Conservation (phyloP, 148 eudicot genomes). For the Pouteria glomerata region DNA sequence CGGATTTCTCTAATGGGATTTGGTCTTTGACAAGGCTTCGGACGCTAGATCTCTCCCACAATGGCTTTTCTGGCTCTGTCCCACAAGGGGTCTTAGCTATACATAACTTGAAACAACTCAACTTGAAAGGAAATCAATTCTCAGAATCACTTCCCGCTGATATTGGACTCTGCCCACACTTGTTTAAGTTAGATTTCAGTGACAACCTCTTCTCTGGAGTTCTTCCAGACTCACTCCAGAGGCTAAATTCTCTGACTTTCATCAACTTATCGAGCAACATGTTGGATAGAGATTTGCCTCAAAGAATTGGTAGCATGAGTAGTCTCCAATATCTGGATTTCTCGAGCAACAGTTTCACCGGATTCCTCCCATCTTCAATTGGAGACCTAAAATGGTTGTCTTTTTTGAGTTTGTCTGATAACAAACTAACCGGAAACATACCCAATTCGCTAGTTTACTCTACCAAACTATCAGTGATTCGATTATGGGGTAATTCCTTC, state of each 20-base stretch:
- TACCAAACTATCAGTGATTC: conserved; percentile 38
- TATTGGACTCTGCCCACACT: conserved; percentile 74
- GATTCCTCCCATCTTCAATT: conserved; percentile 49
- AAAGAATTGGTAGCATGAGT: conserved; percentile 50
- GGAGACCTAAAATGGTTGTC: conserved; percentile 47
- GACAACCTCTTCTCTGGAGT: conserved; percentile 47
- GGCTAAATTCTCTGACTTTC: conserved; percentile 34
- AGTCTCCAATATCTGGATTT: conserved; percentile 54
- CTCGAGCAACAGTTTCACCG: conserved; percentile 56
- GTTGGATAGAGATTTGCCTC: conserved; percentile 57
- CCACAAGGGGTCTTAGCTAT: conserved; percentile 45
- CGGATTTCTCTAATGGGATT: conserved; percentile 34
- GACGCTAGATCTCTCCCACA: conserved; percentile 68
- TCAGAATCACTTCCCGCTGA: conserved; percentile 63
- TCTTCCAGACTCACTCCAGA: conserved; percentile 47
- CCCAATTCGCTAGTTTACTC: conserved; percentile 51
- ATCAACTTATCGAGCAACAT: conserved; percentile 50
- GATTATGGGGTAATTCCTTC: conserved; percentile 43
- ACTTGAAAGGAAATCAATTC: conserved; percentile 63
- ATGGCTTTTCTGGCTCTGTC: conserved; percentile 49
- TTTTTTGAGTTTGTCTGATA: conserved; percentile 42
- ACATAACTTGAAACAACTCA: conserved; percentile 61
- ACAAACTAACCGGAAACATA: conserved; percentile 50
- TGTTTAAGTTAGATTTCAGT: conserved; percentile 48
- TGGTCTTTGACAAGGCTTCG: conserved; percentile 64